Conservation (phyloP, 139 green algal species). For the Micractinium sp. region DNA sequence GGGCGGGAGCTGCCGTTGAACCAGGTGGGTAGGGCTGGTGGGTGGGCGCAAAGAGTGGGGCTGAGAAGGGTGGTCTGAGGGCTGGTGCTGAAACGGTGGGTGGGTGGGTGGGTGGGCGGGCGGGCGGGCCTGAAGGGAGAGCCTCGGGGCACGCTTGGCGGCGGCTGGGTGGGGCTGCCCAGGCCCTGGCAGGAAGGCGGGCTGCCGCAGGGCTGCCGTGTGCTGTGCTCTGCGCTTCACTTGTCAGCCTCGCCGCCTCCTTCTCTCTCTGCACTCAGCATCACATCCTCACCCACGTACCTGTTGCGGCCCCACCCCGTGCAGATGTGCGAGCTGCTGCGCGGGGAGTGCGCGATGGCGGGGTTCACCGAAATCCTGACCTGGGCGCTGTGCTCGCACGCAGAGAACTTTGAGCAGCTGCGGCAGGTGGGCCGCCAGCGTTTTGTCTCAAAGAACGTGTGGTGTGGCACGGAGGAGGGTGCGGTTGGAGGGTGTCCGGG, state of each 20-base stretch:
- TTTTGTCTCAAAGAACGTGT: no score
- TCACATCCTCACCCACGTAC: neutral
- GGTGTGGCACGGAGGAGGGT: no score
- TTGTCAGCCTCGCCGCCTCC: neutral
- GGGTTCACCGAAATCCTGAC: slow-evolving; percentile 86
- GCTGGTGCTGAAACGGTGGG: no score
- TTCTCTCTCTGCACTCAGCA: neutral
- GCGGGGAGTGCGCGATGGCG: slow-evolving; percentile 38
- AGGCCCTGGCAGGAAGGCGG: no score
- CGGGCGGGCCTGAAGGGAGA: no score
- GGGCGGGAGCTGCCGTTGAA: slow-evolving; percentile 93
- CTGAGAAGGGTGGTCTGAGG: no score
- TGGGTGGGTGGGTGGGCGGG: no score
- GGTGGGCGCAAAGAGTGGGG: no score
- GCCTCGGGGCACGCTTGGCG: no score
- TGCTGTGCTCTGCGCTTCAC: neutral
- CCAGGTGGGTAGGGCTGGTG: slow-evolving; percentile 81
- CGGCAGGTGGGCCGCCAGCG: slow-evolving; percentile 31
- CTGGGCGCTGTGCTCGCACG: slow-evolving; percentile 87
- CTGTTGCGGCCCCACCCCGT: neutral
- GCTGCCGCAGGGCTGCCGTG: no score
- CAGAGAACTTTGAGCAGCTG: slow-evolving; percentile 91
- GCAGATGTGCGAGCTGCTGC: slow-evolving; percentile 36
- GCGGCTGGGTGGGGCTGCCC: no score
- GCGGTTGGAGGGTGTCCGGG: no score